Percentiles rank a stretch among this genome's conserved stretches.
These are phyloP conservation scores for Zygosaccharomyces lentus DNA, from an alignment of 805 yeast genomes.

Conservation along the genomic window DNA sequence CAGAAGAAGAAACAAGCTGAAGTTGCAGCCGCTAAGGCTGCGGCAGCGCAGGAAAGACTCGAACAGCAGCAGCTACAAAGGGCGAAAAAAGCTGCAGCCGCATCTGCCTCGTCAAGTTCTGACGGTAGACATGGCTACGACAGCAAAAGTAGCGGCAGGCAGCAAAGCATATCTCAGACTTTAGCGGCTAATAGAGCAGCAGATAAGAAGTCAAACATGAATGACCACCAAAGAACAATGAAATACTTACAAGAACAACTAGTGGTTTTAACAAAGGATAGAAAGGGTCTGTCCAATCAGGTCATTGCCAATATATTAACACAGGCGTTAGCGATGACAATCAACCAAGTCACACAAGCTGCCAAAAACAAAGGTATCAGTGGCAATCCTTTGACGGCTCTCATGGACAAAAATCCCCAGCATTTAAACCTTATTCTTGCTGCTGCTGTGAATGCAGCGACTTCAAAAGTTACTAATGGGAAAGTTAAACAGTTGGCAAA, in stretches of 20 bases:
- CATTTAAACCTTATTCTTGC: constrained; percentile 75
- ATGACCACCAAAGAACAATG: constrained; percentile 53
- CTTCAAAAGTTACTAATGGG: constrained; percentile 55
- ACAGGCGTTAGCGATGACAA: constrained; percentile 88
- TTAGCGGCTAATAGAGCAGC: constrained; percentile 32
- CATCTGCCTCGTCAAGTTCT: constrained; percentile 15
- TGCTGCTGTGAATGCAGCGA: constrained; percentile 76
- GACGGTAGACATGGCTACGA: constrained; percentile 8
- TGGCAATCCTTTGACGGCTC: constrained; percentile 70
- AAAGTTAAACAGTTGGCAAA: constrained; percentile 42
- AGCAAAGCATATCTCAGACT: constrained; percentile 36
- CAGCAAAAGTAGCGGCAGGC: constrained; percentile 24
- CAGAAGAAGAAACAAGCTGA: constrained; percentile 65
- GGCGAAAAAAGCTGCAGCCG: constrained; percentile 29
- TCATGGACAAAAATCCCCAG: constrained; percentile 76
- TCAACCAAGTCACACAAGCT: constrained; percentile 82
- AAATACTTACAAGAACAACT: constrained; percentile 83
- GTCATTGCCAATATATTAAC: constrained; percentile 82
- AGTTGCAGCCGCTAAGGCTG: constrained; percentile 55
- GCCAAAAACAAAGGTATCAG: constrained; percentile 81
- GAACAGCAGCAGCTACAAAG: constrained; percentile 48
- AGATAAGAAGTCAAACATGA: constrained; percentile 27
- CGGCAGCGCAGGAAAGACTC: constrained; percentile 49
- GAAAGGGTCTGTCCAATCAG: constrained; percentile 72
- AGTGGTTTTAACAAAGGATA: constrained; percentile 70